phyloP scores from a whole-genome alignment of 2,329 filamentous ascomycete genomes.

The Trichoderma arundinaceum region DNA sequence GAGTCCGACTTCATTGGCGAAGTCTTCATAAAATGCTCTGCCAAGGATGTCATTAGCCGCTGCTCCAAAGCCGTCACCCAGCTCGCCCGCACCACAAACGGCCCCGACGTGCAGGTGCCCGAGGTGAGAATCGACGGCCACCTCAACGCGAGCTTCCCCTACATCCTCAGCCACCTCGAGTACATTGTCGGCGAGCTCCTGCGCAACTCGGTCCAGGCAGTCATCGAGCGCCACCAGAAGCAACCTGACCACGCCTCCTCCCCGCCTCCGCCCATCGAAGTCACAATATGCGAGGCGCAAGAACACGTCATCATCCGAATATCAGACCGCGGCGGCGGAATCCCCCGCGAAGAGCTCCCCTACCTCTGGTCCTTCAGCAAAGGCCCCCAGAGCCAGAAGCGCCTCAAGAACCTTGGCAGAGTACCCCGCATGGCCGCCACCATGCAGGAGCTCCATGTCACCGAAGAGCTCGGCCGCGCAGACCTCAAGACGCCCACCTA shows the following conservation, averaged over 20 bases:
- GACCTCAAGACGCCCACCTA: slow-evolving; percentile 52
- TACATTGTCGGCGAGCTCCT: slow-evolving; percentile 96
- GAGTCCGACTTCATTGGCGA: slow-evolving; percentile 90
- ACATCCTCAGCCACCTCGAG: slow-evolving; percentile 93
- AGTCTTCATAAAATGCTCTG: slow-evolving; percentile 91
- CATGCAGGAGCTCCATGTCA: slow-evolving; percentile 78
- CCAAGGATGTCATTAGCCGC: slow-evolving; percentile 83
- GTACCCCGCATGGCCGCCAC: slow-evolving; percentile 94
- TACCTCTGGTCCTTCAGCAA: slow-evolving; percentile 98
- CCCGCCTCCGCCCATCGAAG: slow-evolving; percentile 81
- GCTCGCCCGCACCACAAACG: slow-evolving; percentile 77
- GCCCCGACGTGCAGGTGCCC: slow-evolving; percentile 72
- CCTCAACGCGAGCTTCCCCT: slow-evolving; percentile 88
- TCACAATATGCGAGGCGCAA: slow-evolving; percentile 90
- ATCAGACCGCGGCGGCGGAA: slow-evolving; percentile 92
- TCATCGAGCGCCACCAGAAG: slow-evolving; percentile 71
- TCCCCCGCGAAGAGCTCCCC: slow-evolving; percentile 81
- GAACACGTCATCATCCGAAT: slow-evolving; percentile 97
- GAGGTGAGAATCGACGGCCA: slow-evolving; percentile 85
- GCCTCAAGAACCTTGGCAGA: slow-evolving; percentile 81
- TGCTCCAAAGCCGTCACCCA: slow-evolving; percentile 78
- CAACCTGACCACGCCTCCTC: slow-evolving; percentile 46
- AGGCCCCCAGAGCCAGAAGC: slow-evolving; percentile 76
- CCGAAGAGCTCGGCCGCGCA: slow-evolving; percentile 49
- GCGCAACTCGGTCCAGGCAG: slow-evolving; percentile 91